These are phyloP conservation scores for Jacaranda copaia DNA, from an alignment of 257 asterid genomes.

Conservation along the genomic window DNA sequence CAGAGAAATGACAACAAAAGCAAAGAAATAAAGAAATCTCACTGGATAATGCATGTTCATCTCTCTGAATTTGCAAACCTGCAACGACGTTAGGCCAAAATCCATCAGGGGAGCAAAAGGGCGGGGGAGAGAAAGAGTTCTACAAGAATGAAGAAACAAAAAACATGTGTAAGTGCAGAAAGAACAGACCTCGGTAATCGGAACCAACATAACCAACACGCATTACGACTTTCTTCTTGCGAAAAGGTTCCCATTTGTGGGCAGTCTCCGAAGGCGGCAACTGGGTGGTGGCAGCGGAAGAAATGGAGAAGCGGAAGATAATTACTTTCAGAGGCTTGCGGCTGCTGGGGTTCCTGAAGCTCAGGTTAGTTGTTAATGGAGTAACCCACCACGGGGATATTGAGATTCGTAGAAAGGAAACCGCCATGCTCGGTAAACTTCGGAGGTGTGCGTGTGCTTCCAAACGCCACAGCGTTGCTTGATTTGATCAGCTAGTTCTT, in stretches of 20 bases:
- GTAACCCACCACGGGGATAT: constrained; percentile 44
- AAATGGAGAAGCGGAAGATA: constrained; percentile 42
- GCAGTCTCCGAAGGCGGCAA: constrained; percentile 32
- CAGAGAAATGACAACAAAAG: neutral
- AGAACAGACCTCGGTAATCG: constrained; percentile 69
- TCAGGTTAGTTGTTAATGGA: constrained; percentile 30
- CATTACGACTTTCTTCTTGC: constrained; percentile 96
- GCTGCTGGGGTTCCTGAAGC: constrained; percentile 30
- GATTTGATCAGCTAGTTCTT: neutral
- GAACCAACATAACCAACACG: constrained; percentile 97
- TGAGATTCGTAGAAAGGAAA: constrained; percentile 42
- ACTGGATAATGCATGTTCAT: constrained; percentile 69
- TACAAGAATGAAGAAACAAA: neutral
- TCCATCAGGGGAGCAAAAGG: neutral
- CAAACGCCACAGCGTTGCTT: constrained; percentile 6
- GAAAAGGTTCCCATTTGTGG: constrained; percentile 72
- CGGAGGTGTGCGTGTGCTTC: constrained; percentile 23
- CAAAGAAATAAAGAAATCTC: constrained; percentile 29
- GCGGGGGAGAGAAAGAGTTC: neutral
- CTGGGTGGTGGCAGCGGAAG: constrained; percentile 35
- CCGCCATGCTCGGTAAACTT: constrained; percentile 50
- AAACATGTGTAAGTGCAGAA: neutral
- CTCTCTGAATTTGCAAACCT: constrained; percentile 95
- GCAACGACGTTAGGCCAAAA: constrained; percentile 32
- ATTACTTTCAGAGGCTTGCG: constrained; percentile 35